Percentiles rank a stretch among this genome's conserved stretches.
phyloP scores from a whole-genome alignment of 2,329 filamentous ascomycete species.

The Aureobasidium sp. region DNA sequence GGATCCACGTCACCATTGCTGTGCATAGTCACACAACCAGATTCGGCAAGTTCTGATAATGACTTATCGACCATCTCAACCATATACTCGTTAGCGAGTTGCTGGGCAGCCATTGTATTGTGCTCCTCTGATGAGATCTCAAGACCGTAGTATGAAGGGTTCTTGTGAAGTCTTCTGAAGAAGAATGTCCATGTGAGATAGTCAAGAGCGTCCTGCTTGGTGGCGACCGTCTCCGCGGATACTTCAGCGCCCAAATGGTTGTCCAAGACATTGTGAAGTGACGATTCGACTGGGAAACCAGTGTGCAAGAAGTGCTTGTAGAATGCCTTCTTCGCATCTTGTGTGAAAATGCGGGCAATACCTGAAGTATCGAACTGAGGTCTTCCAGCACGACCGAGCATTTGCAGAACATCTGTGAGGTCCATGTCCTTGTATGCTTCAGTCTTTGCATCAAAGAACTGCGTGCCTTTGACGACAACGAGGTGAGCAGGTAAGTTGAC shows the following conservation, averaged over 20 bases:
- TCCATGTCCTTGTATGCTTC: slow-evolving; percentile 99
- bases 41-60: slow-evolving; percentile 71
- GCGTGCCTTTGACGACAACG: slow-evolving; percentile 95
- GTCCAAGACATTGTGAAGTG: slow-evolving; percentile 89
- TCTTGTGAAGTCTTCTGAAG: slow-evolving; percentile 94
- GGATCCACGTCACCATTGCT: slow-evolving; percentile 84
- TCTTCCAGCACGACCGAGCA: slow-evolving; percentile 90
- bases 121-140: slow-evolving; percentile 90
- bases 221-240: slow-evolving; percentile 83
- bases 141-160: slow-evolving; percentile 94
- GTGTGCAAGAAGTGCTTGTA: slow-evolving; percentile 99
- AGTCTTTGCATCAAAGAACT: slow-evolving; percentile 96
- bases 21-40: slow-evolving; percentile 74
- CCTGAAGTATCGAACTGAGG: slow-evolving; percentile 95
- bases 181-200: slow-evolving; percentile 99
- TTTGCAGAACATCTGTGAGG: slow-evolving; percentile 92
- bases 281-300: slow-evolving; percentile 94
- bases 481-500: slow-evolving; percentile 95
- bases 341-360: slow-evolving; percentile 94
- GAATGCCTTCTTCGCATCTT: slow-evolving; percentile 96
- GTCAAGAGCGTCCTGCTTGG: slow-evolving; percentile 94
- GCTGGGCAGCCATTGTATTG: slow-evolving; percentile 76
- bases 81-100: slow-evolving; percentile 90
- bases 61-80: slow-evolving; percentile 85
- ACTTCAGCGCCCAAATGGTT: slow-evolving; percentile 96